These are phyloP conservation scores for Phylloporus scabripes DNA, from an alignment of 768 basidiomycete genomes.

Conservation along the genomic window DNA sequence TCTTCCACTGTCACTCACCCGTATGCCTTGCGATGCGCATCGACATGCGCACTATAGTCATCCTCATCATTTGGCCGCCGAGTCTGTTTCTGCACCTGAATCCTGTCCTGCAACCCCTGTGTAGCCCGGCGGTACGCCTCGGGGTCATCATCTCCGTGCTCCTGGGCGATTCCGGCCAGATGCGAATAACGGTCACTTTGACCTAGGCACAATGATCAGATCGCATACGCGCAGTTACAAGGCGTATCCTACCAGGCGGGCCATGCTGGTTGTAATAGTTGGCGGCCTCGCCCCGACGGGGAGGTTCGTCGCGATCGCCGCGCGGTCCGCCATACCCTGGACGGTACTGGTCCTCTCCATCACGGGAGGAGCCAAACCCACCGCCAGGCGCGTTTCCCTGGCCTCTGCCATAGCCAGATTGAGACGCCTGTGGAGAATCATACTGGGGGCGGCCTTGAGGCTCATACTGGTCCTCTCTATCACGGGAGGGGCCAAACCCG, in stretches of 20 bases:
- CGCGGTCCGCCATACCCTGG: conserved; percentile 4
- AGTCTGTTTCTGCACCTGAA: conserved; percentile 14
- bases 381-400: conserved; percentile 14
- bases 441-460: conserved; percentile 9
- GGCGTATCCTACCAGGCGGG: conserved; percentile 2
- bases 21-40: conserved; percentile 30
- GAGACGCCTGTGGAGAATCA: neutral
- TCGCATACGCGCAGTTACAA: neutral
- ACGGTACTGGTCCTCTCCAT: conserved; percentile 5
- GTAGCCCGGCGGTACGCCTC: conserved; percentile 19
- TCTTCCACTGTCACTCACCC: conserved; percentile 16
- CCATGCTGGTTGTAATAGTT: conserved; percentile 15
- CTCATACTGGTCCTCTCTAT: conserved; percentile 16
- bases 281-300: conserved; percentile 15
- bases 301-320: conserved; percentile 1
- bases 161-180: conserved; percentile 14
- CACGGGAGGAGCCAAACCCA: conserved; percentile 11
- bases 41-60: conserved; percentile 15
- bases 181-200: conserved; percentile 17
- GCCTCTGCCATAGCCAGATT: conserved; percentile 1
- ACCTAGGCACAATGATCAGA: conserved; percentile 11
- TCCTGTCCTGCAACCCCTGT: conserved; percentile 18
- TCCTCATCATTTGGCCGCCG: conserved; percentile 3
- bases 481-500: conserved; percentile 11
- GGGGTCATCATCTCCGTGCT: conserved; percentile 14